Evolutionary conservation across 129 eudicot species (phyloP).

Genomic region (Gnaphalium uliginosum): DNA sequence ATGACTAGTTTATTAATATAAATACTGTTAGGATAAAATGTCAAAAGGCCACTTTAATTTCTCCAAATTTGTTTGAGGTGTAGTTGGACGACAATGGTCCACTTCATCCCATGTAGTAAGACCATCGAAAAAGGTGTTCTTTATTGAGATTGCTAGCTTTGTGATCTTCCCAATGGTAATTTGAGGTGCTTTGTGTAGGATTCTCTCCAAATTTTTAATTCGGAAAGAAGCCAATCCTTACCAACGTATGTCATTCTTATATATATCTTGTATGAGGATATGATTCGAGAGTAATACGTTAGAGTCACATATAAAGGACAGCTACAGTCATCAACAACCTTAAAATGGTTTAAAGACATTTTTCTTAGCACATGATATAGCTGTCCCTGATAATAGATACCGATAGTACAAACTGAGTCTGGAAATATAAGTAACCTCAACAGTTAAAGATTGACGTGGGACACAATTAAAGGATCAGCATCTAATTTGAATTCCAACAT

Average conservation of each 20-base stretch:
- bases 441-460: too few relatives aligned
- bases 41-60: not conserved
- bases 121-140: not conserved
- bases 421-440: not conserved
- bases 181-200: too few relatives aligned
- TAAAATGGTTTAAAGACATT: not conserved
- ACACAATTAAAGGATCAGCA: too few relatives aligned
- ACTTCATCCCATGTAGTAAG: not conserved
- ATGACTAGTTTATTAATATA: not conserved
- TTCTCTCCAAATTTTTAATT: too few relatives aligned
- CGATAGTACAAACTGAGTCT: not conserved
- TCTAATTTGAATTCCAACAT: too few relatives aligned
- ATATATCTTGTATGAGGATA: too few relatives aligned
- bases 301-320: too few relatives aligned
- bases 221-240: too few relatives aligned
- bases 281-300: too few relatives aligned
- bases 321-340: not conserved
- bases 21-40: not conserved
- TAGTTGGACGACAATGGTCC: not conserved
- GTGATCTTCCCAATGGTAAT: not conserved
- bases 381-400: not conserved
- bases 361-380: not conserved
- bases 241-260: too few relatives aligned
- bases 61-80: not conserved
- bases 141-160: not conserved